Evolutionary conservation across 305 asterid species (phyloP).

Genomic region (Fraxinus sp.): DNA sequence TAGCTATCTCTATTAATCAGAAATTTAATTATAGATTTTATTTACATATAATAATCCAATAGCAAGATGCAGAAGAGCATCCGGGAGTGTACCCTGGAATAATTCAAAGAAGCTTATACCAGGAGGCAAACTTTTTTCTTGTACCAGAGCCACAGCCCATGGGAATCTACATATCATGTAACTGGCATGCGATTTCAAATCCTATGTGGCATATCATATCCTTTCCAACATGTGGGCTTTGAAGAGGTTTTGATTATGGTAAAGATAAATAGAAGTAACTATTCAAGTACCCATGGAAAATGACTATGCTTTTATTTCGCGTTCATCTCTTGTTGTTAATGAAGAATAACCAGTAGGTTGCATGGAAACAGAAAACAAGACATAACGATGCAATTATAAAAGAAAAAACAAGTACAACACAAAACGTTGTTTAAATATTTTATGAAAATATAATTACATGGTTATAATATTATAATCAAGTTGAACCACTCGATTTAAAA

Average conservation of each 20-base stretch:
- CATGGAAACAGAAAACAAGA: background rate
- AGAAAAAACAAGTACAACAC: background rate
- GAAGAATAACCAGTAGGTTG: background rate
- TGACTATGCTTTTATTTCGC: background rate
- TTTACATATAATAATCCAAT: background rate
- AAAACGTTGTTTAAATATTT: background rate
- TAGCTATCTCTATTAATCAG: background rate
- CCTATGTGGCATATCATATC: background rate
- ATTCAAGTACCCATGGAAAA: background rate
- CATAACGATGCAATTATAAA: background rate
- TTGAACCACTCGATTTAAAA: background rate
- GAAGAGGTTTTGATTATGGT: background rate
- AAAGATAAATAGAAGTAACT: background rate
- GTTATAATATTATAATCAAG: background rate
- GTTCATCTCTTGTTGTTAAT: background rate
- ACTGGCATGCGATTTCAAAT: background rate
- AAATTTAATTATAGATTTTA: background rate
- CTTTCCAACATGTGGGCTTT: background rate
- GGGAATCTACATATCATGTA: background rate
- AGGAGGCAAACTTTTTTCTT: background rate
- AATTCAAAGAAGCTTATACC: background rate
- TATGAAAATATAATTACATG: background rate
- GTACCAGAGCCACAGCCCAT: background rate
- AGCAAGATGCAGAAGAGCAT: background rate
- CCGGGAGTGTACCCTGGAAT: background rate